A percentile compares a stretch with the other conserved stretches of the same genome.
Conservation (phyloP, 1,139 yeast species). For the Debaryomyces sp. region DNA sequence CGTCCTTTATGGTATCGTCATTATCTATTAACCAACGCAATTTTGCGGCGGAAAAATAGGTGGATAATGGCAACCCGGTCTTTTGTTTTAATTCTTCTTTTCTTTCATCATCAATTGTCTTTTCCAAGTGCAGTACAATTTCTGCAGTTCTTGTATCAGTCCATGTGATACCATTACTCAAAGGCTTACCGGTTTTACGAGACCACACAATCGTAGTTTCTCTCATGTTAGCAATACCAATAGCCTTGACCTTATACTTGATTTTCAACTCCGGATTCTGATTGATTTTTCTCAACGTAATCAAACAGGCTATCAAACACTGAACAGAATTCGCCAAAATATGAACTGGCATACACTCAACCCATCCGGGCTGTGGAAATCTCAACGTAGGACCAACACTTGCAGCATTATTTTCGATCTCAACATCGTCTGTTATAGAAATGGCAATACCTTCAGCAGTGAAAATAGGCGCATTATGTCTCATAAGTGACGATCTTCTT, state of each 20-base stretch:
- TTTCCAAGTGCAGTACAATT: constrained; percentile 67
- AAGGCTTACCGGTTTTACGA: constrained; percentile 77
- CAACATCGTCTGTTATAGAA: constrained; percentile 56
- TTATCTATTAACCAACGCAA: constrained; percentile 89
- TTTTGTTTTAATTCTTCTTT: constrained; percentile 61
- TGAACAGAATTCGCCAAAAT: constrained; percentile 81
- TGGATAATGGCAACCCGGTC: constrained; percentile 86
- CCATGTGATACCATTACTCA: constrained; percentile 93
- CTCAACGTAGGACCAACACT: constrained; percentile 69
- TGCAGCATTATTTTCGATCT: constrained; percentile 59
- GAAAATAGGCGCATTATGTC: constrained; percentile 61
- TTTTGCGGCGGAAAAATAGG: constrained; percentile 91
- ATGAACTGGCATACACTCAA: constrained; percentile 90
- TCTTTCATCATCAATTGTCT: constrained; percentile 58
- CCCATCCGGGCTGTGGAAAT: constrained; percentile 88
- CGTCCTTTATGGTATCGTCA: constrained; percentile 64
- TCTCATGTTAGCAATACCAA: constrained; percentile 94
- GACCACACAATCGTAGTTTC: constrained; percentile 95
- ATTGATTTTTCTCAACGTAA: constrained; percentile 59
- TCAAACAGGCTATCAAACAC: constrained; percentile 68
- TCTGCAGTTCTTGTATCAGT: constrained; percentile 87
- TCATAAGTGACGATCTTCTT: constrained; percentile 51
- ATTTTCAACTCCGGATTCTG: constrained; percentile 51
- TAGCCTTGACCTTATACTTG: constrained; percentile 59
- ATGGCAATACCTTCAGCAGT: constrained; percentile 77